These are phyloP conservation scores for Suhomyces vadensis DNA, from an alignment of 805 yeast genomes.

Conservation along the genomic window DNA sequence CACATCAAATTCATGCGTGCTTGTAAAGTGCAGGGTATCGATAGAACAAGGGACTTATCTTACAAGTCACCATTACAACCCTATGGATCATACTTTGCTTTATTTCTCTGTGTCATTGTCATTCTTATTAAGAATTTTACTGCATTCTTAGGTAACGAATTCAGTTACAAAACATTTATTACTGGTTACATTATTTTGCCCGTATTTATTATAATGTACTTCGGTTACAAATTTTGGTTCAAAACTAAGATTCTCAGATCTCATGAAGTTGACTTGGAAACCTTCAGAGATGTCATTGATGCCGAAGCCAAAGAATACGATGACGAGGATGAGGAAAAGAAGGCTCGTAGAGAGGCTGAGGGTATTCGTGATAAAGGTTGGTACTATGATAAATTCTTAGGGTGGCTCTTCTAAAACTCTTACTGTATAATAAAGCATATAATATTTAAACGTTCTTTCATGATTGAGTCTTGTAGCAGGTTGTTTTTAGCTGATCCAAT, in stretches of 20 bases:
- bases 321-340: slow-evolving; percentile 25
- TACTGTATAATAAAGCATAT: background rate
- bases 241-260: slow-evolving; percentile 52
- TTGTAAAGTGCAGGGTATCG: slow-evolving; percentile 64
- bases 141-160: slow-evolving; percentile 58
- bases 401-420: slow-evolving; percentile 45
- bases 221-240: slow-evolving; percentile 60
- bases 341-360: slow-evolving; percentile 36
- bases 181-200: slow-evolving; percentile 80
- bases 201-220: slow-evolving; percentile 52
- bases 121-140: slow-evolving; percentile 70
- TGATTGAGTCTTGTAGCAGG: too few relatives aligned
- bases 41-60: slow-evolving; percentile 50
- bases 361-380: slow-evolving; percentile 45
- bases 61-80: slow-evolving; percentile 71
- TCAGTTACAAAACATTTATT: slow-evolving; percentile 66
- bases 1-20: slow-evolving; percentile 68
- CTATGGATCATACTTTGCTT: slow-evolving; percentile 61
- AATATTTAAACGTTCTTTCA: background rate
- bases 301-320: slow-evolving; percentile 39
- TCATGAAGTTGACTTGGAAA: slow-evolving; percentile 59
- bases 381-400: slow-evolving; percentile 50
- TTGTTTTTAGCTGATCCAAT: too few relatives aligned
- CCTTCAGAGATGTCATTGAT: slow-evolving; percentile 56
- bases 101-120: slow-evolving; percentile 53